Evolutionary conservation across 2,329 filamentous ascomycete species (phyloP).

Genomic region (Fusarium sp.): DNA sequence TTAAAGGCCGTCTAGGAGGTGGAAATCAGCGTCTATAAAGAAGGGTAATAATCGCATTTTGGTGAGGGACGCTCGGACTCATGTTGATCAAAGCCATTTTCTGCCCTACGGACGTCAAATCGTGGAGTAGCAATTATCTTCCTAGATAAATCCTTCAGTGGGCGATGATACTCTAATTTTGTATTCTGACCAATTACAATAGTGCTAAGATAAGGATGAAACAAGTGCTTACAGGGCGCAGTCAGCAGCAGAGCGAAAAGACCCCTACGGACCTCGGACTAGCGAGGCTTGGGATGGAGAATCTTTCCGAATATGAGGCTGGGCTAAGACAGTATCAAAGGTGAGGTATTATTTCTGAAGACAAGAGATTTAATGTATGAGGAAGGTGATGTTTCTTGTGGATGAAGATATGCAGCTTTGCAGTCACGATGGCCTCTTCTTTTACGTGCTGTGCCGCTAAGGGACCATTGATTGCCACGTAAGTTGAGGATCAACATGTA

Average conservation of each 20-base stretch:
- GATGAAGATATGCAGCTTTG: neutral
- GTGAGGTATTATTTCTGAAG: neutral
- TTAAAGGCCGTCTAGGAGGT: neutral
- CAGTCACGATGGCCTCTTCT: neutral
- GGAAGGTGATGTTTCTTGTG: neutral
- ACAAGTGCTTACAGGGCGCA: constrained; percentile 26
- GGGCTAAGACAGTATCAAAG: accelerated
- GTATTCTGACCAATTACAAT: neutral
- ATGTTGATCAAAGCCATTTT: neutral
- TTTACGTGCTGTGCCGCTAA: neutral
- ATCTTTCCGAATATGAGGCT: neutral
- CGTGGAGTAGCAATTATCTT: neutral
- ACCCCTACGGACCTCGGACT: constrained; percentile 26
- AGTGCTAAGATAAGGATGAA: neutral
- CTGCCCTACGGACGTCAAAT: constrained; percentile 9
- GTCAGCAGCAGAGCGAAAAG: neutral
- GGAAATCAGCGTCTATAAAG: neutral
- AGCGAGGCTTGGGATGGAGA: neutral
- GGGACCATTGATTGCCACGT: neutral
- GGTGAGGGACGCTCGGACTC: constrained; percentile 16
- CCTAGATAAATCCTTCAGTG: constrained; percentile 1
- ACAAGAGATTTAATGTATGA: accelerated
- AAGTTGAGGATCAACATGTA: neutral
- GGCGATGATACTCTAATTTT: neutral
- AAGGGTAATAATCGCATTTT: neutral